phyloP scores from a whole-genome alignment of 768 basidiomycete species.

The Podaxis sp. region DNA sequence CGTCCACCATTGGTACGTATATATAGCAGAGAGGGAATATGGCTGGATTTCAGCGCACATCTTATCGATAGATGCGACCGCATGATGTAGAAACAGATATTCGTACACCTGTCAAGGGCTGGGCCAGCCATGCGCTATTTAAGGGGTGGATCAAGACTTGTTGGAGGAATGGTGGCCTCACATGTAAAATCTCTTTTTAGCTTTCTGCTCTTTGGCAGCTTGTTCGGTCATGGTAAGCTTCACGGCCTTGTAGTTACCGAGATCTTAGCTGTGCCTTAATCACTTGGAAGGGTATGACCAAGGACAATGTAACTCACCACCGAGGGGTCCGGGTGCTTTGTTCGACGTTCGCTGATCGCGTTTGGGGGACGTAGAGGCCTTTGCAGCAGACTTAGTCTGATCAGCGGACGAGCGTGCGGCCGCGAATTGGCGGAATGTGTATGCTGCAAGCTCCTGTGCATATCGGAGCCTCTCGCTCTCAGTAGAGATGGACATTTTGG shows the following conservation, averaged over 20 bases:
- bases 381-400: neutral
- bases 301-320: neutral
- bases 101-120: slow-evolving; percentile 11
- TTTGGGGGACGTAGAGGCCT: neutral
- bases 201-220: neutral
- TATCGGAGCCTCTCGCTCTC: slow-evolving; percentile 36
- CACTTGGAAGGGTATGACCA: neutral
- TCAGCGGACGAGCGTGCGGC: slow-evolving; percentile 26
- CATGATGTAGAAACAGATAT: neutral
- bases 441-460: slow-evolving; percentile 47
- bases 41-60: neutral
- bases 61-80: neutral
- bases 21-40: neutral
- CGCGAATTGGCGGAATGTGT: slow-evolving; percentile 47
- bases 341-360: neutral
- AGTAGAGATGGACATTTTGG: slow-evolving; percentile 17
- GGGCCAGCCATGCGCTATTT: neutral
- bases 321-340: neutral
- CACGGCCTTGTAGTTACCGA: neutral
- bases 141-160: neutral
- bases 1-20: neutral
- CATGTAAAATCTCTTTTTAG: slow-evolving; percentile 13
- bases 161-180: neutral
- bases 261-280: slow-evolving; percentile 7
- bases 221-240: neutral